These are phyloP conservation scores for Vigna radiata DNA, from an alignment of 306 rosid species.

Conservation along the genomic window DNA sequence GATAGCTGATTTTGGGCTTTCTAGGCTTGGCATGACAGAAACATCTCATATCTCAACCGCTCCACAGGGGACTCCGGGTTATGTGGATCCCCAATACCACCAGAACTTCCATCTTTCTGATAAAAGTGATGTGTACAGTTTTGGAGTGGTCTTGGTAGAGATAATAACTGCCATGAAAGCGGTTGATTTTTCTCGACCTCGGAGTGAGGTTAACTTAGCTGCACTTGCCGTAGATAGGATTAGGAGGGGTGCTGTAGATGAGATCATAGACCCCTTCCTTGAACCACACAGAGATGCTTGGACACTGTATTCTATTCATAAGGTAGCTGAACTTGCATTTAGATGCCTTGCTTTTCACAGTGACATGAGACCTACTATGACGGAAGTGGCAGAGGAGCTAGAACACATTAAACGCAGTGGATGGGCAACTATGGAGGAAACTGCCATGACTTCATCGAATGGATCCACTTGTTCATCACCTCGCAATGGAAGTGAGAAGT, in stretches of 20 bases:
- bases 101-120: constrained; percentile 96
- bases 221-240: constrained; percentile 96
- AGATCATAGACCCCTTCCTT: constrained; percentile 83
- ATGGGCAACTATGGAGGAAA: constrained; percentile 83
- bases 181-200: constrained; percentile 89
- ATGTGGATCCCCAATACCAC: constrained; percentile 97
- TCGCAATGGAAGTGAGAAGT: constrained; percentile 62
- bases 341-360: constrained; percentile 96
- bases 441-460: constrained; percentile 58
- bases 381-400: constrained; percentile 92
- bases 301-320: constrained; percentile 88
- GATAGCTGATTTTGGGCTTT: constrained; percentile 98
- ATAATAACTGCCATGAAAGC: constrained; percentile 92
- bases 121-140: constrained; percentile 95
- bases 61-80: constrained; percentile 99
- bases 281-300: constrained; percentile 98
- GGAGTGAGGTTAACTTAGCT: constrained; percentile 82
- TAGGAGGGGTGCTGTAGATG: constrained; percentile 80
- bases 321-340: constrained; percentile 95
- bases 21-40: constrained; percentile 90
- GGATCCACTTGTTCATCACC: constrained; percentile 74
- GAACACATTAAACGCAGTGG: constrained; percentile 77
- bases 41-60: constrained; percentile 91
- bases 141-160: constrained; percentile 94
- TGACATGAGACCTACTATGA: constrained; percentile 94